Evolutionary conservation across 495 filamentous ascomycete genomes (phyloP).

Genomic region (Penicillium paxilli): DNA sequence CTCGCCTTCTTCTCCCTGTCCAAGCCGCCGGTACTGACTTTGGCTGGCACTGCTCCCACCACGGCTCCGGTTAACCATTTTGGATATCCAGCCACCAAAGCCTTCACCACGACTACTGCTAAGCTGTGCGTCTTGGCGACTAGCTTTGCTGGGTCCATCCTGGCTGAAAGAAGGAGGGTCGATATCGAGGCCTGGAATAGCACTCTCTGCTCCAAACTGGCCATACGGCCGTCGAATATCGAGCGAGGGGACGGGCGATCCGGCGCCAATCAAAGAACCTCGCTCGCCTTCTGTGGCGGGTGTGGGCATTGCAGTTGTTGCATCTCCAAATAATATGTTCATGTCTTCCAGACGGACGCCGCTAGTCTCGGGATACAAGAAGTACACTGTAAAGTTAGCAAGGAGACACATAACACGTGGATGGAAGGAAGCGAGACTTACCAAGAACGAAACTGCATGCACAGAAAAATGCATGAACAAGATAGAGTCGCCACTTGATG

Average conservation of each 20-base stretch:
- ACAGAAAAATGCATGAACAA: slow-evolving; percentile 97
- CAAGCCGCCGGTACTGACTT: slow-evolving; percentile 64
- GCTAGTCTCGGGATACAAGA: slow-evolving; percentile 94
- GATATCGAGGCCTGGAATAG: slow-evolving; percentile 73
- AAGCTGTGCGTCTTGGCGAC: slow-evolving; percentile 29
- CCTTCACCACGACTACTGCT: slow-evolving; percentile 50
- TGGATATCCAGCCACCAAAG: slow-evolving; percentile 69
- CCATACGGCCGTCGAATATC: slow-evolving; percentile 62
- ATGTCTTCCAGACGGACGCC: slow-evolving; percentile 96
- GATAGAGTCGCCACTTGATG: slow-evolving; percentile 90
- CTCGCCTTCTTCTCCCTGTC: slow-evolving; percentile 54
- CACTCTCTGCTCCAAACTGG: slow-evolving; percentile 54
- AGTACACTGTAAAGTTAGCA: slow-evolving; percentile 66
- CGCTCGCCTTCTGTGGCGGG: slow-evolving; percentile 69
- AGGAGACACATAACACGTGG: not conserved
- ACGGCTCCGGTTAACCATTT: slow-evolving; percentile 57
- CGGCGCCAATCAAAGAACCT: slow-evolving; percentile 67
- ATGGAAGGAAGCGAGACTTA: slow-evolving; percentile 49
- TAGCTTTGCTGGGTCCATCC: slow-evolving; percentile 47
- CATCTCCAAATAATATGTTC: slow-evolving; percentile 87
- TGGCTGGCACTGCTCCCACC: slow-evolving; percentile 43
- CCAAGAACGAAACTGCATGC: slow-evolving; percentile 94
- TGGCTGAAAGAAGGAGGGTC: slow-evolving; percentile 59
- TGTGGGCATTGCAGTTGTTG: slow-evolving; percentile 74
- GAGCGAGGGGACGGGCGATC: slow-evolving; percentile 77